Evolutionary conservation across 805 yeast genomes (phyloP).

Genomic region (Wickerhamomyces bovis): DNA sequence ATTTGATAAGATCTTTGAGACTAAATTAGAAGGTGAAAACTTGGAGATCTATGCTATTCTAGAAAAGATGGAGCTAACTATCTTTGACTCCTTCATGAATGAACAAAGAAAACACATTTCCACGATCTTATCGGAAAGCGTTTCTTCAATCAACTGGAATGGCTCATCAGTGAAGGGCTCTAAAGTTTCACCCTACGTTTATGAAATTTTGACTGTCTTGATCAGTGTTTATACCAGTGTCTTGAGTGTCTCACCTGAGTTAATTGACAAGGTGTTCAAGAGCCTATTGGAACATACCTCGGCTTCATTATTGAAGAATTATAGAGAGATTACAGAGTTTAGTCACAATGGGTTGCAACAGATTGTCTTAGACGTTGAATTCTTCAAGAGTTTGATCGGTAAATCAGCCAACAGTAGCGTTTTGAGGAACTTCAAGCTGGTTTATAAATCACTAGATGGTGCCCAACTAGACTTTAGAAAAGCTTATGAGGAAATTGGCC

Average conservation of each 20-base stretch:
- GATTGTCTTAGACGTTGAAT: constrained; percentile 47
- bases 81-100: constrained; percentile 48
- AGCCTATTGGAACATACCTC: constrained; percentile 37
- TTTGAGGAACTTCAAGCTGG: constrained; percentile 16
- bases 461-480: constrained; percentile 6
- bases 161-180: constrained; percentile 25
- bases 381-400: constrained; percentile 32
- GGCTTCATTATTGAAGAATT: constrained; percentile 30
- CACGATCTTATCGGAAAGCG: constrained; percentile 35
- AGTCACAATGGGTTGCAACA: constrained; percentile 45
- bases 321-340: constrained; percentile 39
- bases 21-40: constrained; percentile 36
- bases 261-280: constrained; percentile 39
- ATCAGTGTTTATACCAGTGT: constrained; percentile 49
- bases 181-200: constrained; percentile 40
- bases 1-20: constrained; percentile 46
- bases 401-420: constrained; percentile 10
- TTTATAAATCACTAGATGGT: constrained; percentile 15
- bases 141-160: constrained; percentile 39
- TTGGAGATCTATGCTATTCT: constrained; percentile 40
- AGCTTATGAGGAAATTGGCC: constrained; percentile 11
- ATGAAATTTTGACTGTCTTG: constrained; percentile 42
- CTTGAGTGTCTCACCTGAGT: constrained; percentile 38
- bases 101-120: constrained; percentile 37
- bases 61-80: constrained; percentile 42